Conservation (phyloP, 345 rosid species). For the Lumnitzera racemosa region DNA sequence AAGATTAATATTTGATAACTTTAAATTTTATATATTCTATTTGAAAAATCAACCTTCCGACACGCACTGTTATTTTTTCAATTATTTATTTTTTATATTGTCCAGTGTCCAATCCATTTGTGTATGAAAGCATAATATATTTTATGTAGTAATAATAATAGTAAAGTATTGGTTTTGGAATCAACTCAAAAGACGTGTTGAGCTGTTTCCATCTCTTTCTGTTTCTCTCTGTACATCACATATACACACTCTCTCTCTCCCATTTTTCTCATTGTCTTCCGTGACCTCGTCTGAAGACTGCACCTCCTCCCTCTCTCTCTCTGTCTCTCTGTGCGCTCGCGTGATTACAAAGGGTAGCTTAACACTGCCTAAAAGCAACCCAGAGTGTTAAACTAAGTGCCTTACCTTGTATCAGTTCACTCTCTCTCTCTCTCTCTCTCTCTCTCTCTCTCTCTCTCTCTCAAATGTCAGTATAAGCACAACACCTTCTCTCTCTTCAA, state of each 20-base stretch:
- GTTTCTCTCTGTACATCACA: slow-evolving; percentile 10
- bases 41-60: too few species aligned
- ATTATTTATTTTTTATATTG: too few species aligned
- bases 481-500: not conserved
- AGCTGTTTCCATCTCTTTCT: slow-evolving; percentile 45
- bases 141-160: not conserved
- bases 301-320: slow-evolving; percentile 6
- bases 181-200: slow-evolving; percentile 51
- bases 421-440: not conserved
- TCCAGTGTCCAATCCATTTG: too few species aligned
- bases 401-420: too few species aligned
- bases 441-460: not conserved
- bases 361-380: not conserved
- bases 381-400: too few species aligned
- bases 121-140: not conserved
- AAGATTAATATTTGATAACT: too few species aligned
- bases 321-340: too few species aligned
- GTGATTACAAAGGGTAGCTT: not conserved
- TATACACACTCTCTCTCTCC: slow-evolving; percentile 6
- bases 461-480: not conserved
- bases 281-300: slow-evolving; percentile 23
- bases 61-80: too few species aligned
- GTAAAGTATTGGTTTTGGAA: slow-evolving; percentile 2
- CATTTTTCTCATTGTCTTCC: slow-evolving; percentile 6
- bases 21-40: too few species aligned